phyloP scores from a whole-genome alignment of 495 filamentous ascomycete genomes.

The Cairneyella variabilis region DNA sequence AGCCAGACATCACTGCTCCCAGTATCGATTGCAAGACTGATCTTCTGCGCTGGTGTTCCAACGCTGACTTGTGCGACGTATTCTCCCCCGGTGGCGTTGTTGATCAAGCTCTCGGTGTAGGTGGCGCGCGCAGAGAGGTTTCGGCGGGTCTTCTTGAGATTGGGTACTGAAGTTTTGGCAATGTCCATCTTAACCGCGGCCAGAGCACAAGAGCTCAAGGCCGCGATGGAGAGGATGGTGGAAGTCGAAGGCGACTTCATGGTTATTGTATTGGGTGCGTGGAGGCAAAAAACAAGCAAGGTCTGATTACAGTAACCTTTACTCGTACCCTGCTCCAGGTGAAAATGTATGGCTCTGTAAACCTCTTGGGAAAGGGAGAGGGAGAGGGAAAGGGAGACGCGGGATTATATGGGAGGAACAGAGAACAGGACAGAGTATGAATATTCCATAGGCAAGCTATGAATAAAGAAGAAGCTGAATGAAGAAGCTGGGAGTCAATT shows the following conservation, averaged over 20 bases:
- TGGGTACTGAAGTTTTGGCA: neutral
- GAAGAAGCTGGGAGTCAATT: too few relatives aligned
- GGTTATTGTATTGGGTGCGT: neutral
- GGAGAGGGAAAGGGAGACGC: neutral
- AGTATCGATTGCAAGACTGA: conserved; percentile 61
- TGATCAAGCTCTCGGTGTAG: conserved; percentile 14
- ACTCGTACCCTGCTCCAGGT: too few relatives aligned
- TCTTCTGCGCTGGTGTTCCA: conserved; percentile 64
- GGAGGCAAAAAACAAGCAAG: neutral
- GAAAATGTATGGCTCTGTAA: too few relatives aligned
- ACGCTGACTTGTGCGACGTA: conserved; percentile 68
- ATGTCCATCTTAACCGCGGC: conserved; percentile 12
- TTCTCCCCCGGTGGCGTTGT: conserved; percentile 42
- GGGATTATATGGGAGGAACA: neutral
- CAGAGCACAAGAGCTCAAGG: conserved; percentile 6
- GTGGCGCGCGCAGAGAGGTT: conserved; percentile 4
- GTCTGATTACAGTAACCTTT: too few relatives aligned
- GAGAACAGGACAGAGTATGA: neutral
- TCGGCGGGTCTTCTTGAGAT: neutral
- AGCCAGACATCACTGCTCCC: conserved; percentile 89
- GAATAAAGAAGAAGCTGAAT: too few relatives aligned
- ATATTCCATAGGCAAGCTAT: too few relatives aligned
- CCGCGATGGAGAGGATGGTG: conserved; percentile 6
- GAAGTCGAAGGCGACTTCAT: conserved; percentile 9
- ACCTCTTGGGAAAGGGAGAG: too few relatives aligned